These are phyloP conservation scores for Gossypium aridum DNA, from an alignment of 441 rosid genomes.

Conservation along the genomic window DNA sequence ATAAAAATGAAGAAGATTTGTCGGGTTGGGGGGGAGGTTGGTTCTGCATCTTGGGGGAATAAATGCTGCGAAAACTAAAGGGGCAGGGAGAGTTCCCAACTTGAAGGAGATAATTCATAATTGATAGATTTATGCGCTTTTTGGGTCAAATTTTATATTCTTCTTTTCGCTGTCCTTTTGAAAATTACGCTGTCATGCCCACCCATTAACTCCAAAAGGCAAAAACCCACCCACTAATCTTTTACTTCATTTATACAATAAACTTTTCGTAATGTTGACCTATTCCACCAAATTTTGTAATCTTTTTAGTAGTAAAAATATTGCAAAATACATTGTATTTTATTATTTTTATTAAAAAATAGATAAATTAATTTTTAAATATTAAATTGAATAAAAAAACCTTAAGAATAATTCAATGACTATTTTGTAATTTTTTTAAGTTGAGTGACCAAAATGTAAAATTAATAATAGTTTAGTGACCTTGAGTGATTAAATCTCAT, in stretches of 20 bases:
- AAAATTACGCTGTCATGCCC: background rate
- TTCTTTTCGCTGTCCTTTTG: background rate
- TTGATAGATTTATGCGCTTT: background rate
- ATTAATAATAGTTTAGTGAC: no score
- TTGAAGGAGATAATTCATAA: conserved; percentile 9
- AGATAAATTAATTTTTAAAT: no score
- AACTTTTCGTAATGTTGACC: no score
- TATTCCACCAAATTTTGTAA: no score
- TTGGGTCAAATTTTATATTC: background rate
- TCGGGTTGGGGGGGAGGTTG: conserved; percentile 27
- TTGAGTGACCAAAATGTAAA: no score
- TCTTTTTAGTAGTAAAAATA: no score
- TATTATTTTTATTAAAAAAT: no score
- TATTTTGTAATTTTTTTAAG: no score
- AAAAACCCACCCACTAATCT: background rate
- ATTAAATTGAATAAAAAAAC: no score
- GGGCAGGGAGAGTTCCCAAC: conserved; percentile 15
- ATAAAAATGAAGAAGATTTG: conserved; percentile 11
- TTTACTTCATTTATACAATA: background rate
- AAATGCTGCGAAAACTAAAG: background rate
- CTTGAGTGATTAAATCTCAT: no score
- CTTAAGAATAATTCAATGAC: no score
- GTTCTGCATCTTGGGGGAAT: conserved; percentile 2
- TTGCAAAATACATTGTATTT: no score
- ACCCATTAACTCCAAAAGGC: background rate